These are phyloP conservation scores for Pichia heedii DNA, from an alignment of 805 yeast species.

Conservation along the genomic window DNA sequence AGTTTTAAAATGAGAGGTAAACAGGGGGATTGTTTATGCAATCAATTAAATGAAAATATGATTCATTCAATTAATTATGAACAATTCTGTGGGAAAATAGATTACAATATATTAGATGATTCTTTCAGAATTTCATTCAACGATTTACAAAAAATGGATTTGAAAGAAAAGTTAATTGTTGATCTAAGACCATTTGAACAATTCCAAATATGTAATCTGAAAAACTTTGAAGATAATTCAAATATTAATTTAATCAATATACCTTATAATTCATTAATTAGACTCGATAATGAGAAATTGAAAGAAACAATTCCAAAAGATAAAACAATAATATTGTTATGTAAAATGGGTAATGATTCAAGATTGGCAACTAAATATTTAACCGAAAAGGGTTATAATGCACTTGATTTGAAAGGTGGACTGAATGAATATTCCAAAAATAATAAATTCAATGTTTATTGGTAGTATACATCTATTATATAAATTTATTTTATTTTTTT, in stretches of 20 bases:
- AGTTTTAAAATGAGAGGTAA: conserved; percentile 72
- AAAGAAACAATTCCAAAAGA: conserved; percentile 6
- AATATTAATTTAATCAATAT: conserved; percentile 33
- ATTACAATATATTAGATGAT: conserved; percentile 35
- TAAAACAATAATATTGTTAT: conserved; percentile 45
- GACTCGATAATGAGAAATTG: conserved; percentile 16
- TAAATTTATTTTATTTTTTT: conserved; percentile 20
- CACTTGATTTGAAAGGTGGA: conserved; percentile 73
- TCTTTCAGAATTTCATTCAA: conserved; percentile 41
- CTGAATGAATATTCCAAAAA: conserved; percentile 24
- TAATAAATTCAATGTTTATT: conserved; percentile 15
- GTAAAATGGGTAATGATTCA: conserved; percentile 90
- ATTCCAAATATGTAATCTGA: conserved; percentile 54
- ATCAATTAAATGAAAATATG: conserved; percentile 48
- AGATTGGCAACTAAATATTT: conserved; percentile 60
- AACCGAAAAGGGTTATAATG: conserved; percentile 42
- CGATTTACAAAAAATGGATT: conserved; percentile 19
- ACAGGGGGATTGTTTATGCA: conserved; percentile 54
- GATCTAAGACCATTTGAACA: conserved; percentile 84
- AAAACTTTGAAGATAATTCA: conserved; percentile 29
- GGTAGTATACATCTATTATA: conserved; percentile 23
- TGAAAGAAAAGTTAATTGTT: conserved; percentile 27
- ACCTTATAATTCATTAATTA: conserved; percentile 45
- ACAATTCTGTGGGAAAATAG: conserved; percentile 63
- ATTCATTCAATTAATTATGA: conserved; percentile 52